These are phyloP conservation scores for Cutaneotrichosporon dermatis DNA, from an alignment of 1,284 basidiomycete genomes.

Conservation along the genomic window DNA sequence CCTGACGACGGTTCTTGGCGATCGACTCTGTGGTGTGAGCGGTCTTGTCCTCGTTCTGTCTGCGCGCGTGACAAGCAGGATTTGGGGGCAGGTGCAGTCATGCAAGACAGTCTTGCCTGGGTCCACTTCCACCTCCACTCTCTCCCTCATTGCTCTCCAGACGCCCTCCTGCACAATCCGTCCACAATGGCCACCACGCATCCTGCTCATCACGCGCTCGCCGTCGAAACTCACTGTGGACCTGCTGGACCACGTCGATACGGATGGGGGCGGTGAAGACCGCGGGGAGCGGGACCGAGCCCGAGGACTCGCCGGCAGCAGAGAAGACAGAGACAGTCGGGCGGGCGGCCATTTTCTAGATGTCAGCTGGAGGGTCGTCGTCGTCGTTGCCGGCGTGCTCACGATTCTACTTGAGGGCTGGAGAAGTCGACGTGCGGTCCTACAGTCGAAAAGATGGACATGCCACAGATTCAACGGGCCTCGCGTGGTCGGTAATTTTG, in stretches of 20 bases:
- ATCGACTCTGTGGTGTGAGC: conserved; percentile 69
- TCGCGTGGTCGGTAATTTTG: too few species aligned
- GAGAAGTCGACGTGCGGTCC: not conserved
- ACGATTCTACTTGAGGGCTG: conserved; percentile 3
- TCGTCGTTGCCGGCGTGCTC: not conserved
- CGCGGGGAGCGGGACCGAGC: conserved; percentile 88
- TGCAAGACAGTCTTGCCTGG: too few species aligned
- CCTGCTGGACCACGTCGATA: conserved; percentile 95
- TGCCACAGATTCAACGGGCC: not conserved
- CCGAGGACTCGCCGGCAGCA: conserved; percentile 74
- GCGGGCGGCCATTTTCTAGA: conserved; percentile 70
- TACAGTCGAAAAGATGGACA: not conserved
- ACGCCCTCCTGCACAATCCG: not conserved
- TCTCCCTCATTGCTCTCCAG: not conserved
- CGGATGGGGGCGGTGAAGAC: conserved; percentile 98
- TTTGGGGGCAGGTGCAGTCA: too few species aligned
- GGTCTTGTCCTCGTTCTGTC: too few species aligned
- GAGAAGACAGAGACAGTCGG: conserved; percentile 80
- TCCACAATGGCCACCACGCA: too few species aligned
- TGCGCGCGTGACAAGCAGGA: too few species aligned
- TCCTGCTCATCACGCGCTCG: not conserved
- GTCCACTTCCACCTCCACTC: too few species aligned
- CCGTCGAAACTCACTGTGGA: conserved; percentile 80
- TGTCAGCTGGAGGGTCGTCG: conserved; percentile 1
- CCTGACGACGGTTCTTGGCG: conserved; percentile 97